Percentiles rank a stretch among this genome's conserved stretches.
Evolutionary conservation across 2,329 filamentous ascomycete species (phyloP).

Genomic region (Thyridium curvatum): DNA sequence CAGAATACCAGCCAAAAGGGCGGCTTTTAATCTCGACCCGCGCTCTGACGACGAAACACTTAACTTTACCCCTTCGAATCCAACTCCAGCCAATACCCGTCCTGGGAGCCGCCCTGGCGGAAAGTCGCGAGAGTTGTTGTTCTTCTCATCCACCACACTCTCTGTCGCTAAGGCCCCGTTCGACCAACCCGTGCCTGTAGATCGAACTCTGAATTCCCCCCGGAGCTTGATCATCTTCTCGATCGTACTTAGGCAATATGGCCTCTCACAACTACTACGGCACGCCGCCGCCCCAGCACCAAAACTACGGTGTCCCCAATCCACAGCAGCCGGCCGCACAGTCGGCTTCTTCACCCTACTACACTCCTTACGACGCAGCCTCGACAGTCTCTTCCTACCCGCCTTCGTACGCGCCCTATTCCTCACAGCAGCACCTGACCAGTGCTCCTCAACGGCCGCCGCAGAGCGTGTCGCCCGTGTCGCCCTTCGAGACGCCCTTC

Average conservation of each 20-base stretch:
- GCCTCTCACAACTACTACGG: conserved; percentile 61
- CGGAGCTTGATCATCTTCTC: conserved; percentile 6
- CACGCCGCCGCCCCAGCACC: conserved; percentile 25
- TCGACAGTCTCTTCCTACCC: conserved; percentile 9
- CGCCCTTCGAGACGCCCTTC: conserved; percentile 59
- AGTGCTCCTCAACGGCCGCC: conserved; percentile 8
- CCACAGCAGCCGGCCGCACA: conserved; percentile 25
- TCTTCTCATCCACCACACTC: no score
- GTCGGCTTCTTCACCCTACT: conserved; percentile 2
- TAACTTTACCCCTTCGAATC: no score
- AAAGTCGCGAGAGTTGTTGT: no score
- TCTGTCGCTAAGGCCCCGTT: background rate
- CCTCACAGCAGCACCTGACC: conserved; percentile 25
- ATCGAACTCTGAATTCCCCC: background rate
- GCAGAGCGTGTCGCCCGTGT: conserved; percentile 10
- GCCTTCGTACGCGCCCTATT: conserved; percentile 21
- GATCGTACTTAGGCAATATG: conserved; percentile 35
- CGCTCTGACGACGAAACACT: no score
- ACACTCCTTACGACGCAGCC: conserved; percentile 22
- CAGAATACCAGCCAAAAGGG: no score
- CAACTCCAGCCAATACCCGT: no score
- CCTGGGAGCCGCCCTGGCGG: no score
- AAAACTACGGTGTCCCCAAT: conserved; percentile 21
- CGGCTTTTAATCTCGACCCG: no score
- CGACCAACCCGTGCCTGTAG: background rate